A percentile compares a stretch with the other conserved stretches of the same genome.
These are phyloP conservation scores for Thelonectria rubi DNA, from an alignment of 2,329 filamentous ascomycete species.

Conservation along the genomic window DNA sequence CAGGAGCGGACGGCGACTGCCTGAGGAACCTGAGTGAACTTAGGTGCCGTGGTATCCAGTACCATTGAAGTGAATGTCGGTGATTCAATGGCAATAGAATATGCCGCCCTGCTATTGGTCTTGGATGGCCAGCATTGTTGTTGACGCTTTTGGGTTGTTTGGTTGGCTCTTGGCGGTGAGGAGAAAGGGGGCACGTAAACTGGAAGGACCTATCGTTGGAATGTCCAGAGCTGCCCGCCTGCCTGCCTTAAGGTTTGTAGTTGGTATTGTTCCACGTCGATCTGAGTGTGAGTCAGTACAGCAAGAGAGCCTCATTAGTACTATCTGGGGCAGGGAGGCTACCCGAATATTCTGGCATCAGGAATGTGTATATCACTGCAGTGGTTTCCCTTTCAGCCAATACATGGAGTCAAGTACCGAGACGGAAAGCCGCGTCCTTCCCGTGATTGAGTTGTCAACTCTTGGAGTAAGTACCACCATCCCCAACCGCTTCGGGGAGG, in stretches of 20 bases:
- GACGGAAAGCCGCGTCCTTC: background rate
- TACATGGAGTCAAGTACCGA: background rate
- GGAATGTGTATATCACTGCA: too few relatives aligned
- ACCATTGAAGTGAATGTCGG: too few relatives aligned
- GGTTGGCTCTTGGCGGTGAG: background rate
- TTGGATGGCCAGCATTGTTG: background rate
- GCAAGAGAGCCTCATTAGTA: background rate
- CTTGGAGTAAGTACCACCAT: too few relatives aligned
- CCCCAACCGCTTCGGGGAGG: too few relatives aligned
- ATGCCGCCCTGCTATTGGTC: background rate
- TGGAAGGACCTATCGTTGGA: background rate
- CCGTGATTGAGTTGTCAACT: background rate
- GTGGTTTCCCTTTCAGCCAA: background rate
- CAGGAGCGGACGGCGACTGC: too few relatives aligned
- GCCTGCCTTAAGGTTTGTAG: too few relatives aligned
- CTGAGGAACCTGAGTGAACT: too few relatives aligned
- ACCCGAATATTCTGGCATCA: too few relatives aligned
- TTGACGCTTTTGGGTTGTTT: background rate
- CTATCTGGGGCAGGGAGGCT: too few relatives aligned
- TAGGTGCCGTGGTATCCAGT: too few relatives aligned
- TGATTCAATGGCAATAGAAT: background rate
- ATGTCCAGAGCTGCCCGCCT: background rate
- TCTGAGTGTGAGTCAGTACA: background rate
- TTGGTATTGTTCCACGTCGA: too few relatives aligned
- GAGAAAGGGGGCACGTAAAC: background rate